These are phyloP conservation scores for Ceratocystis alfenasii DNA, from an alignment of 2,329 filamentous ascomycete genomes.

Conservation along the genomic window DNA sequence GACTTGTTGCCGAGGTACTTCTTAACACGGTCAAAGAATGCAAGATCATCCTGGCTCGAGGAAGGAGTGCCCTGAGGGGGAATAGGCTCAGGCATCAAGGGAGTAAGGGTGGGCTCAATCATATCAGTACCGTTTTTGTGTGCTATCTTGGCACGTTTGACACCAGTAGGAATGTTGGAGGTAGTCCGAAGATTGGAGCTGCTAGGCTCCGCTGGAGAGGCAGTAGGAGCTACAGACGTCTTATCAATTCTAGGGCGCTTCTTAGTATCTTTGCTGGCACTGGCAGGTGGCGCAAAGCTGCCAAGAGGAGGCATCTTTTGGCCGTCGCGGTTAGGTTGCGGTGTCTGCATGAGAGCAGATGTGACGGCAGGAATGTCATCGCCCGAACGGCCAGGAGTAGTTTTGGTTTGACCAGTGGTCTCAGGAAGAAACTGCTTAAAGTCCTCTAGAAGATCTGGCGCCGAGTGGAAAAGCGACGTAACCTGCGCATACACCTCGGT, in stretches of 20 bases:
- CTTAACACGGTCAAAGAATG: constrained; percentile 92
- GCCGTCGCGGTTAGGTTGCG: constrained; percentile 44
- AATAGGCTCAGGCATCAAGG: constrained; percentile 76
- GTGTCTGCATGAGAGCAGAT: constrained; percentile 39
- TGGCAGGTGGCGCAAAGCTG: constrained; percentile 74
- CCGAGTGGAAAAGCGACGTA: constrained; percentile 82
- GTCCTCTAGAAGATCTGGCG: constrained; percentile 88
- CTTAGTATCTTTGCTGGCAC: constrained; percentile 79
- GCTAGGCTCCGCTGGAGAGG: constrained; percentile 15
- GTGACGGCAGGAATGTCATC: constrained; percentile 49
- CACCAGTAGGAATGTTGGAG: constrained; percentile 13
- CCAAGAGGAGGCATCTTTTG: constrained; percentile 87
- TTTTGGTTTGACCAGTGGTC: constrained; percentile 48
- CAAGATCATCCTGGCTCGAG: constrained; percentile 74
- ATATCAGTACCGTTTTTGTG: constrained; percentile 53
- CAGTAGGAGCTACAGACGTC: constrained; percentile 33
- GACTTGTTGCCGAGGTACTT: constrained; percentile 91
- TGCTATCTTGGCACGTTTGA: constrained; percentile 61
- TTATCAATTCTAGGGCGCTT: constrained; percentile 62
- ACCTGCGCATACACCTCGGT: constrained; percentile 97
- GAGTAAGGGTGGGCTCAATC: constrained; percentile 78
- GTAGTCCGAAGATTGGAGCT: constrained; percentile 20
- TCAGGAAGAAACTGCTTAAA: constrained; percentile 98
- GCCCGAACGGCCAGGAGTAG: constrained; percentile 40
- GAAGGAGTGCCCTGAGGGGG: constrained; percentile 60